Evolutionary conservation across 345 rosid genomes (phyloP).

Genomic region (Citrus sp.): DNA sequence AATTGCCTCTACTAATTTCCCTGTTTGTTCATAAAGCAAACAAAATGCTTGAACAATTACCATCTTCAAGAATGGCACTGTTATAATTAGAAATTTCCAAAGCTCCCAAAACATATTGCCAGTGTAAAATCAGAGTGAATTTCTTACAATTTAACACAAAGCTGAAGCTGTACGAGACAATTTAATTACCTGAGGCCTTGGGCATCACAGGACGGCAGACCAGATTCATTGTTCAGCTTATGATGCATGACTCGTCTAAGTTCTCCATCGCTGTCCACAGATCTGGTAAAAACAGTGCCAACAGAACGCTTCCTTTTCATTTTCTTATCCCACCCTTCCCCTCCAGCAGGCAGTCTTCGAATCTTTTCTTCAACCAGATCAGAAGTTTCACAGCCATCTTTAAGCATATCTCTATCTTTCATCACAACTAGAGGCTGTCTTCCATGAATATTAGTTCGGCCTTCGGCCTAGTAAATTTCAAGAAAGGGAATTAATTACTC

Average conservation of each 20-base stretch:
- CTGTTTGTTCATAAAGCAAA: background rate
- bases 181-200: slow-evolving; percentile 41
- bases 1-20: background rate
- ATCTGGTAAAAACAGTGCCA: slow-evolving; percentile 38
- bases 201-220: slow-evolving; percentile 35
- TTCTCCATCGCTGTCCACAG: slow-evolving; percentile 43
- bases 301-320: slow-evolving; percentile 53
- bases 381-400: slow-evolving; percentile 42
- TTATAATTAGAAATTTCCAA: background rate
- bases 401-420: slow-evolving; percentile 41
- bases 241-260: slow-evolving; percentile 32
- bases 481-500: background rate
- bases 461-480: slow-evolving; percentile 35
- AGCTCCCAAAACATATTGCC: background rate
- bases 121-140: background rate
- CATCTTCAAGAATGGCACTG: background rate
- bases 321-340: slow-evolving; percentile 63
- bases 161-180: background rate
- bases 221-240: slow-evolving; percentile 36
- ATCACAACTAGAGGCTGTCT: slow-evolving; percentile 38
- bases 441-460: slow-evolving; percentile 26
- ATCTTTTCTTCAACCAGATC: slow-evolving; percentile 45
- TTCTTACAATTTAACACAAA: background rate
- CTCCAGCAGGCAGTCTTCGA: slow-evolving; percentile 48
- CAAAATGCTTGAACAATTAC: background rate